Evolutionary conservation across 495 filamentous ascomycete genomes (phyloP).

Genomic region (Darksidea phi): DNA sequence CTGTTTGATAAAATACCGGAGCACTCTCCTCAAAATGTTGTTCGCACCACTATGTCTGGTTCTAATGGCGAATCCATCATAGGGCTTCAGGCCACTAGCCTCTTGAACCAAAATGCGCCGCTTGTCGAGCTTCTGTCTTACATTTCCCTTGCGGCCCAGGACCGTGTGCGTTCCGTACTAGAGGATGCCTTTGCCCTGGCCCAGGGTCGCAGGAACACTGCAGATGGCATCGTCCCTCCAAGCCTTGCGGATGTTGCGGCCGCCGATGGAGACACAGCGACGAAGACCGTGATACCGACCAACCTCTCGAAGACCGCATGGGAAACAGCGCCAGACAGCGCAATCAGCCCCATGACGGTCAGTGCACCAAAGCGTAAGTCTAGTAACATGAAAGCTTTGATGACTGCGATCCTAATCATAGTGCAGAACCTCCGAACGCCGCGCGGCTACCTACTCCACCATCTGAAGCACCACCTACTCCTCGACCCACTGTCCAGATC

Average conservation of each 20-base stretch:
- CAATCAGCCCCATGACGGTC: slow-evolving; percentile 37
- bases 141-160: slow-evolving; percentile 70
- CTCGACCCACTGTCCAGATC: slow-evolving; percentile 36
- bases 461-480: slow-evolving; percentile 35
- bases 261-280: slow-evolving; percentile 26
- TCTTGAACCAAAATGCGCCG: slow-evolving; percentile 64
- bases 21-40: slow-evolving; percentile 34
- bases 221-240: slow-evolving; percentile 66
- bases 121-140: slow-evolving; percentile 74
- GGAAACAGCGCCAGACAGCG: slow-evolving; percentile 38
- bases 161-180: slow-evolving; percentile 64
- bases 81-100: slow-evolving; percentile 57
- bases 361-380: slow-evolving; percentile 19
- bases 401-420: neutral
- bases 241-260: slow-evolving; percentile 66
- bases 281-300: slow-evolving; percentile 45
- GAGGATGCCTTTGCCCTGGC: slow-evolving; percentile 68
- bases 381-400: neutral
- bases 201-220: slow-evolving; percentile 63
- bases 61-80: slow-evolving; percentile 54
- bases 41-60: slow-evolving; percentile 43
- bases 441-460: slow-evolving; percentile 29
- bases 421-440: slow-evolving; percentile 11
- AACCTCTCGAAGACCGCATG: slow-evolving; percentile 43
- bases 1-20: slow-evolving; percentile 55